Percentiles rank a stretch among this genome's conserved stretches.
These are phyloP conservation scores for Millerozyma acaciae DNA, from an alignment of 805 yeast genomes.

Conservation along the genomic window DNA sequence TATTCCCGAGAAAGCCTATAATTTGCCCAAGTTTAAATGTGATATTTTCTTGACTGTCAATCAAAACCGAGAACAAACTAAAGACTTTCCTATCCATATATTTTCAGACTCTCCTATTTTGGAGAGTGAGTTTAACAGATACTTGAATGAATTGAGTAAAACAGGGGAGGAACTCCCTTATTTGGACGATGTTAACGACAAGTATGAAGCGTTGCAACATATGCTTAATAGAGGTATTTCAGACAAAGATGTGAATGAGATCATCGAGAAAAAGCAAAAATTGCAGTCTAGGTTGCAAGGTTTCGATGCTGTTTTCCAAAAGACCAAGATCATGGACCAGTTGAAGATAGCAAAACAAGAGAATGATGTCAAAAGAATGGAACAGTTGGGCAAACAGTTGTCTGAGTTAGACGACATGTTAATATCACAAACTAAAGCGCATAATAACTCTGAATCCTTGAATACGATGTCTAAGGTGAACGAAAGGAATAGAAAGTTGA, in stretches of 20 bases:
- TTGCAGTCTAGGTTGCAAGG: slow-evolving; percentile 45
- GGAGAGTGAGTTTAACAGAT: slow-evolving; percentile 68
- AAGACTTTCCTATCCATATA: slow-evolving; percentile 70
- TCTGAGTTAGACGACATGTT: slow-evolving; percentile 46
- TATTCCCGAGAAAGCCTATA: slow-evolving; percentile 39
- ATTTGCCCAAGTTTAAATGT: slow-evolving; percentile 39
- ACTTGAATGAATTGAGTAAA: slow-evolving; percentile 55
- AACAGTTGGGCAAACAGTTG: slow-evolving; percentile 31
- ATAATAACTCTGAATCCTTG: slow-evolving; percentile 34
- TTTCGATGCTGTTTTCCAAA: slow-evolving; percentile 67
- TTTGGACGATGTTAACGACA: slow-evolving; percentile 58
- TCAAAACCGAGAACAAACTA: slow-evolving; percentile 74
- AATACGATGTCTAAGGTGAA: slow-evolving; percentile 67
- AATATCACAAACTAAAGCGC: slow-evolving; percentile 33
- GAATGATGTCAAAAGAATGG: slow-evolving; percentile 33
- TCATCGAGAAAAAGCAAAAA: slow-evolving; percentile 68
- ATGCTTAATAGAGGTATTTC: slow-evolving; percentile 67
- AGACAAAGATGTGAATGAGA: slow-evolving; percentile 69
- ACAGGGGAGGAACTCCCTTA: slow-evolving; percentile 60
- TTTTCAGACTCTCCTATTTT: slow-evolving; percentile 77
- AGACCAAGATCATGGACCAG: slow-evolving; percentile 68
- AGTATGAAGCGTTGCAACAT: slow-evolving; percentile 55
- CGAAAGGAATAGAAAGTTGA: slow-evolving; percentile 79
- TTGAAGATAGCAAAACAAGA: slow-evolving; percentile 70
- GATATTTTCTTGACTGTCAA: slow-evolving; percentile 63